Evolutionary conservation across 306 rosid species (phyloP), one percentile per base, ranked within the genome.

Genomic region (Alnus rubra): DNA sequence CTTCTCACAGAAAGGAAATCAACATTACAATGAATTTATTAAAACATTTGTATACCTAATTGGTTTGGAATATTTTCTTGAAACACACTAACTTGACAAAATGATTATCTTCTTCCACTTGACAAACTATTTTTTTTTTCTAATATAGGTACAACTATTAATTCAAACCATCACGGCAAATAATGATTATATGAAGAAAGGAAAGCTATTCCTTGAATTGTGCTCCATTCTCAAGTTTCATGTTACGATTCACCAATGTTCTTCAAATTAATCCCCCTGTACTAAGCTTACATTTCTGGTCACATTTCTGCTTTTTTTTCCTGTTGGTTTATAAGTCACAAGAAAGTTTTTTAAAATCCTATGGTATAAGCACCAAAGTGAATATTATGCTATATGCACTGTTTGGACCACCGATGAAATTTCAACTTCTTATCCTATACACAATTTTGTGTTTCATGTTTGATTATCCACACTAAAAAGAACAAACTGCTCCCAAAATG

Each of bases 361-460:
- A 58, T n/a, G 60, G 62, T 48, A n/a, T 45, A 54, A 59, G 48
- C 79, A 49, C 10, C 74, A 44, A 48, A 45, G 49, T 10, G 28
- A 67, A 69, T 15, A 56, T 53, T 33, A 74, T 80, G 33, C 16
- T 33, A 15, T 13, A 19, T 12, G 55, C 53, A 55, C 54, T 51
- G 62, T 60, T 44, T 59, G 56, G 68, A 49, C 31, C 18, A 74
- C 44, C 42, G 39, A 47, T 78, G 73, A 35, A 68, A 19, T 19
- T 73, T 54, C 75, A 74, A 71, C 47, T 35, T 79, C 15, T 73
- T 35, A 54, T 70, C 6, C 73, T 49, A 81, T 68, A 44, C 16
- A 4, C 18, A 10, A 28, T 30, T 58, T 12, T 10, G 4, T 33
- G 37, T 44, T n/a, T 52, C 18, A 3, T 44, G 69, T 11, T 74